Conservation (phyloP, 192 early-diverging fungal species). For the Rhizophagus sp. region DNA sequence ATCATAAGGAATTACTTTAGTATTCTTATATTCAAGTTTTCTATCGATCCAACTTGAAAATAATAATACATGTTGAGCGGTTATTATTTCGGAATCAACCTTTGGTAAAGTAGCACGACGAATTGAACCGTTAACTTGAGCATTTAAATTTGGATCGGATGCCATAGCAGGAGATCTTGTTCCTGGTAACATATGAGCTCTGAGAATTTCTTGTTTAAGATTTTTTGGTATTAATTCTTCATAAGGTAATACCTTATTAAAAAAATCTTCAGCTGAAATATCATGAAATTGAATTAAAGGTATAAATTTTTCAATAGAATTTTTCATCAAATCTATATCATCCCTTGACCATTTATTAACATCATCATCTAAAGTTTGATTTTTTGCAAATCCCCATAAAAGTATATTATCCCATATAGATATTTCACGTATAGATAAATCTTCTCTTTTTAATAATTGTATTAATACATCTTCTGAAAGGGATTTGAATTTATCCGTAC, state of each 20-base stretch:
- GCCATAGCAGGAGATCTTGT: background rate
- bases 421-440: background rate
- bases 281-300: background rate
- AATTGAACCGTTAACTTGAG: background rate
- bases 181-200: background rate
- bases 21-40: background rate
- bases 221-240: background rate
- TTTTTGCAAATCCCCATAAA: background rate
- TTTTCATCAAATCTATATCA: background rate
- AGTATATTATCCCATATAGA: background rate
- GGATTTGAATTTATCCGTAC: background rate
- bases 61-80: background rate
- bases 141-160: background rate
- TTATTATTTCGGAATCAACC: background rate
- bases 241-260: background rate
- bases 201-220: background rate
- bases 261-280: background rate
- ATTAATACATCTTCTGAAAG: background rate
- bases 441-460: background rate
- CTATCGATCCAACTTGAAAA: background rate
- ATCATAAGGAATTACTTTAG: background rate
- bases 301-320: background rate
- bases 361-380: background rate
- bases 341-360: background rate
- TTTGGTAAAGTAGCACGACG: background rate